Evolutionary conservation across 2,329 filamentous ascomycete species (phyloP).

Genomic region (Fusarium oxysporum): DNA sequence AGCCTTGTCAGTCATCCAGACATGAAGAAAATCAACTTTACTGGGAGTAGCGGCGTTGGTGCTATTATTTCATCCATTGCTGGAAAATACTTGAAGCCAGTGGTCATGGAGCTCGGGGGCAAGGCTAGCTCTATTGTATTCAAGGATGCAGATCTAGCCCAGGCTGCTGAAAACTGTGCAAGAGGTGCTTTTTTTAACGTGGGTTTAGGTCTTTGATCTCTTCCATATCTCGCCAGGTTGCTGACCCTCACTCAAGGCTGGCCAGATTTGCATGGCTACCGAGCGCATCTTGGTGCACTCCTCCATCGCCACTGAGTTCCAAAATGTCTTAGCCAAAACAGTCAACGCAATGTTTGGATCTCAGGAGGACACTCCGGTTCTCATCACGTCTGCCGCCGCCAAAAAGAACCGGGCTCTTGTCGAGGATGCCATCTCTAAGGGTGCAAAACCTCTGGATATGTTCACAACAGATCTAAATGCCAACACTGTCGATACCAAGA

Average conservation of each 20-base stretch:
- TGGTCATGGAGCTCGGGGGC: background rate
- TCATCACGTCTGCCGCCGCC: background rate
- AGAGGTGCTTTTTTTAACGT: background rate
- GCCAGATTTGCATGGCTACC: background rate
- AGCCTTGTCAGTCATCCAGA: background rate
- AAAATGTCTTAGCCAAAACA: background rate
- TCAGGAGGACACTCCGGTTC: background rate
- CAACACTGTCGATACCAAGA: background rate
- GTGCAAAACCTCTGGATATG: background rate
- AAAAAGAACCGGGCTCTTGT: background rate
- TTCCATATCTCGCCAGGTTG: background rate
- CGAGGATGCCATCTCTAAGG: background rate
- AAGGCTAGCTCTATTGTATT: slow-evolving; percentile 1
- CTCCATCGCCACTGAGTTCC: background rate
- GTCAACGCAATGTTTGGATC: background rate
- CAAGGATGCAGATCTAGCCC: background rate
- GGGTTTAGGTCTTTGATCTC: background rate
- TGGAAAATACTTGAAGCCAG: background rate
- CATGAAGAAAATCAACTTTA: background rate
- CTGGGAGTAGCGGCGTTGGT: background rate
- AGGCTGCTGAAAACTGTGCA: slow-evolving; percentile 1
- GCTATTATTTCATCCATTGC: background rate
- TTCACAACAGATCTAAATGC: background rate
- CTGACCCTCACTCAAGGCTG: background rate
- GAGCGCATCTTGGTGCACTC: background rate